Conservation (phyloP, 805 yeast species). For the Pichia sporocuriosa region DNA sequence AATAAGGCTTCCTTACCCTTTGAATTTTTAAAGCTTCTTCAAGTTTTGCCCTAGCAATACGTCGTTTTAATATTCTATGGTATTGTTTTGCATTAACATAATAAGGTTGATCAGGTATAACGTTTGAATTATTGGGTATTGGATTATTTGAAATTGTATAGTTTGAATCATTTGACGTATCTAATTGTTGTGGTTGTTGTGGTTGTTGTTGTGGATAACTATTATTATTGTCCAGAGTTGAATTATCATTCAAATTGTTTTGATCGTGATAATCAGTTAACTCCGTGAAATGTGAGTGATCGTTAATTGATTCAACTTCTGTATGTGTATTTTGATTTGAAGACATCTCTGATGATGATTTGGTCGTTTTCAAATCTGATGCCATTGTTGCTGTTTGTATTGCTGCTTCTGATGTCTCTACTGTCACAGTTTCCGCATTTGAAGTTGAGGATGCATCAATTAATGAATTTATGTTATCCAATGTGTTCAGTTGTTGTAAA, state of each 20-base stretch:
- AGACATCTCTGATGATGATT: not conserved
- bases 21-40: slow-evolving; percentile 86
- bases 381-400: not conserved
- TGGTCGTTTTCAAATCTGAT: not conserved
- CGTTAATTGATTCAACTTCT: no score
- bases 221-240: no score
- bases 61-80: slow-evolving; percentile 85
- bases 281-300: no score
- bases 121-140: no score
- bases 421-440: not conserved
- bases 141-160: no score
- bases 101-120: slow-evolving; percentile 72
- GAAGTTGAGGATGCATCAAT: not conserved
- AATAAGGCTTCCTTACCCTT: slow-evolving; percentile 84
- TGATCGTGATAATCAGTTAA: not conserved
- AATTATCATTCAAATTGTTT: not conserved
- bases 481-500: not conserved
- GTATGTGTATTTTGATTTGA: not conserved
- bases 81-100: slow-evolving; percentile 98
- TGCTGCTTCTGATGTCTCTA: not conserved
- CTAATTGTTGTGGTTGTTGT: not conserved
- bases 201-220: not conserved
- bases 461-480: slow-evolving; percentile 6
- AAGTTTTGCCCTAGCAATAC: slow-evolving; percentile 87
- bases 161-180: no score